Base-by-base conservation (phyloP, 352 stramenopile genomes). In the Globisporangium middletonii region DNA sequence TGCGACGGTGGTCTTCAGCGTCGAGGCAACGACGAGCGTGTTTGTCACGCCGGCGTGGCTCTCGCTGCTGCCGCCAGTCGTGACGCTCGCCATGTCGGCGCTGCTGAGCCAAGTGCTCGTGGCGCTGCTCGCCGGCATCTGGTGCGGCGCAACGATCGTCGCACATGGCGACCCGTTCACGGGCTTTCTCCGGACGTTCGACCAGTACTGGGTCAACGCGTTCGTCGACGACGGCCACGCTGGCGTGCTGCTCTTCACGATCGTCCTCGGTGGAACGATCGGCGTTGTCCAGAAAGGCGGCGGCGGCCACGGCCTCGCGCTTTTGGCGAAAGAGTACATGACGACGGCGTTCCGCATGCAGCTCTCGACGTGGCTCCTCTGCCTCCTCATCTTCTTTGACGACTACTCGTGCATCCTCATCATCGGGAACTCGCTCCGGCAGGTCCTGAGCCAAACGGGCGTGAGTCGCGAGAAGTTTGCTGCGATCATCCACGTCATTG, bases 371-470 rank as follows among this genome's bases (percentile, higher is more conserved):
- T 94, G 82, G 82, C 57, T 89, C 49, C 63, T 94, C 27, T 94
- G 84, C 50, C 64, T 92, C 51, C 67, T 94, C 55, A 93, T 96
- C 64, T 97, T 97, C 75, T 97, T 97, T 59, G 89, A 97, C 63
- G 89, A 97, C 69, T 97, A 96, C 71, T 94, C 87, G 61, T 95
- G 81, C 62, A 95, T 95, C 48, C 65, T 97, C 18, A 96, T 97
- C 68, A 83, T 96, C 47, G 89, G 89, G 55, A 94, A 83, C 67
- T 92, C 86, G 53, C 69, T 94, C 50, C 83, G 83, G 30, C 82
- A 88, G 59, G 83, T 94, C 41, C 55, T 94, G 42, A 89, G 78
- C 55, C 71, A 92, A 55, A 93, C 82, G 1, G 80, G 86, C 43
- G 86, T 96, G 49, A 93, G 82, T 55, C 76, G 75, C 18, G 87